Evolutionary conservation across 352 stramenopile species (phyloP).

Genomic region (Phytophthora lateralis): DNA sequence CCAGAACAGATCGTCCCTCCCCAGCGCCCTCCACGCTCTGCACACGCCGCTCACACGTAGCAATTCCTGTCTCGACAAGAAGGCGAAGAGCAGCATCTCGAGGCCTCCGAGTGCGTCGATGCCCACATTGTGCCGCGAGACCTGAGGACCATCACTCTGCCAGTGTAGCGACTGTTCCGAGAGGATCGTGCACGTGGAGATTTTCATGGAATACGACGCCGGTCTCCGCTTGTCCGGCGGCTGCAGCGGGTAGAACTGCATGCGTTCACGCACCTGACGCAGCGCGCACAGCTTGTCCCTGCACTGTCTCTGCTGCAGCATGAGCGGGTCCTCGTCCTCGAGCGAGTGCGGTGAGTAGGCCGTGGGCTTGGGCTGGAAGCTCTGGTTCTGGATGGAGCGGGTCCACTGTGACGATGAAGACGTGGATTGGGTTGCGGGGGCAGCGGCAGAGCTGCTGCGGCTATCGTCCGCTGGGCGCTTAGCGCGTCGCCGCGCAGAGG

Average conservation of each 20-base stretch:
- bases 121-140: slow-evolving; percentile 21
- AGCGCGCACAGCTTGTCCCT: slow-evolving; percentile 67
- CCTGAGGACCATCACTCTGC: slow-evolving; percentile 6
- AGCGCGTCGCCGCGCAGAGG: slow-evolving; percentile 6
- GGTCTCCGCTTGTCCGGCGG: slow-evolving; percentile 10
- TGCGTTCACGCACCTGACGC: slow-evolving; percentile 47
- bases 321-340: slow-evolving; percentile 64
- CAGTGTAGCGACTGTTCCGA: slow-evolving; percentile 34
- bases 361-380: slow-evolving; percentile 67
- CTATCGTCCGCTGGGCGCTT: slow-evolving; percentile 20
- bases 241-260: slow-evolving; percentile 43
- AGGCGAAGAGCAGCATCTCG: slow-evolving; percentile 68
- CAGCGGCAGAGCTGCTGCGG: neutral
- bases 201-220: slow-evolving; percentile 45
- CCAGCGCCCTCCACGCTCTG: slow-evolving; percentile 55
- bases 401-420: slow-evolving; percentile 44
- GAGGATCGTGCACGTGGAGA: slow-evolving; percentile 63
- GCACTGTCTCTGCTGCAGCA: slow-evolving; percentile 57
- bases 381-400: slow-evolving; percentile 57
- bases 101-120: slow-evolving; percentile 61
- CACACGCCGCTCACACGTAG: slow-evolving; percentile 57
- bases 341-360: slow-evolving; percentile 61
- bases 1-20: slow-evolving; percentile 67
- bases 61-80: slow-evolving; percentile 54
- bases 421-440: neutral